Evolutionary conservation across 2,329 filamentous ascomycete genomes (phyloP).

Genomic region (Alternaria sp.): DNA sequence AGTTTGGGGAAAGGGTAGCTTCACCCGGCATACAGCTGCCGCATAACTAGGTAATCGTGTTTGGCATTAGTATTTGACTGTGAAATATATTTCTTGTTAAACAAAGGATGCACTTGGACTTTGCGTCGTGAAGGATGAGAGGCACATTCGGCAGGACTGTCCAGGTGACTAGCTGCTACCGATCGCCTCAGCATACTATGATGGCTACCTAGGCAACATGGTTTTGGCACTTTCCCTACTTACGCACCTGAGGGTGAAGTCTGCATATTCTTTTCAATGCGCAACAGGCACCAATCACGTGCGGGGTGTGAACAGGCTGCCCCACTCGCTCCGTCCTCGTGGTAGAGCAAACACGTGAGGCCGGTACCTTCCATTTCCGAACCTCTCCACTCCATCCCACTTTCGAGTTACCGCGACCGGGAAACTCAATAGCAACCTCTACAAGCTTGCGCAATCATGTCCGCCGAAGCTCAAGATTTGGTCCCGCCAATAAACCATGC

Average conservation of each 20-base stretch:
- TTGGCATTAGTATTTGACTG: not conserved
- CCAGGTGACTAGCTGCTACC: not conserved
- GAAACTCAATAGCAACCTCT: not conserved
- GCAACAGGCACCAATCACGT: slow-evolving; percentile 1
- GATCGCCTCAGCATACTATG: not conserved
- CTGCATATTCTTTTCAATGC: not conserved
- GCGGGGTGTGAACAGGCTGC: slow-evolving; percentile 8
- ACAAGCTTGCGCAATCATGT: not conserved
- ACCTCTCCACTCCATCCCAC: not conserved
- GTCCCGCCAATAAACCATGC: not conserved
- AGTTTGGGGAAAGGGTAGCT: not conserved
- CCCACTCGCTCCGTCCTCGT: slow-evolving; percentile 8
- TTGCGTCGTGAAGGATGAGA: not conserved
- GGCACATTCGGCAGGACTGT: not conserved
- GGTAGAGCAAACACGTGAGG: not conserved
- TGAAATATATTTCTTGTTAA: not conserved
- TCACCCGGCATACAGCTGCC: accelerated
- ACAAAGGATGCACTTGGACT: not conserved
- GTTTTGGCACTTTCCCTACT: not conserved
- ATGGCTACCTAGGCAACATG: not conserved
- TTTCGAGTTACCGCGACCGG: not conserved
- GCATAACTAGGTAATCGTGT: not conserved
- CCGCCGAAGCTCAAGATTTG: not conserved
- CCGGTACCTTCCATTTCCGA: not conserved
- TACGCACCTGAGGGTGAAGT: no score